These are phyloP conservation scores for Mycena chlorophos DNA, from an alignment of 768 basidiomycete genomes.

Conservation along the genomic window DNA sequence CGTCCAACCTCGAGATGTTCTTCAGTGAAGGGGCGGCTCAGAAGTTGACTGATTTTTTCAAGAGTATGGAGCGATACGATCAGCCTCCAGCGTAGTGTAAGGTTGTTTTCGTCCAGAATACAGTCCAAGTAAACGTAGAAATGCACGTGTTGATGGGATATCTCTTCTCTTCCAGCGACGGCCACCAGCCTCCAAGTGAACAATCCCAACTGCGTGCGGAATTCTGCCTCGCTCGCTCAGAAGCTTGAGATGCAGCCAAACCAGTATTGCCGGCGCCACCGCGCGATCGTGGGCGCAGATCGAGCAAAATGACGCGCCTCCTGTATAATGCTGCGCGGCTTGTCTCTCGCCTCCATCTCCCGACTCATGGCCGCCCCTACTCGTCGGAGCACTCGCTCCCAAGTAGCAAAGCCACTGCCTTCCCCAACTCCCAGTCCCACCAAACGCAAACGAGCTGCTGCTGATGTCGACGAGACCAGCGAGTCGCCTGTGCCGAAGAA, in stretches of 20 bases:
- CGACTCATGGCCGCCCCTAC: constrained; percentile 8
- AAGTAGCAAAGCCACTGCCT: not conserved
- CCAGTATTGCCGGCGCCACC: not conserved
- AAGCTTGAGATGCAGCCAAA: not conserved
- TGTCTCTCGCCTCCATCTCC: not conserved
- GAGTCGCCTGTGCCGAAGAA: constrained; percentile 16
- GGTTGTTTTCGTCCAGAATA: too few relatives aligned
- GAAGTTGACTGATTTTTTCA: not conserved
- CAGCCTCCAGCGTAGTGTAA: too few relatives aligned
- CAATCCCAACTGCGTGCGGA: too few relatives aligned
- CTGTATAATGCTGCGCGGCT: not conserved
- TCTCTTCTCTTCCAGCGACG: too few relatives aligned
- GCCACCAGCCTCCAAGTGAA: too few relatives aligned
- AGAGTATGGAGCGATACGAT: too few relatives aligned
- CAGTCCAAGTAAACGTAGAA: too few relatives aligned
- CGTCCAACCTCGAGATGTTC: not conserved
- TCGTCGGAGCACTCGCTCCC: constrained; percentile 15
- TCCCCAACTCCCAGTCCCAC: not conserved
- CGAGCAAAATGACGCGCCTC: not conserved
- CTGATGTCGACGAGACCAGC: not conserved
- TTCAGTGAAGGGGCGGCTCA: not conserved
- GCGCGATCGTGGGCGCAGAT: not conserved
- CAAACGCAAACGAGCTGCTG: constrained; percentile 4
- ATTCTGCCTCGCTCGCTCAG: not conserved
- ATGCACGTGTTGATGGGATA: too few relatives aligned